A percentile compares a stretch with the other conserved stretches of the same genome.
Conservation (phyloP, 257 asterid species). For the Ehretia macrophylla region DNA sequence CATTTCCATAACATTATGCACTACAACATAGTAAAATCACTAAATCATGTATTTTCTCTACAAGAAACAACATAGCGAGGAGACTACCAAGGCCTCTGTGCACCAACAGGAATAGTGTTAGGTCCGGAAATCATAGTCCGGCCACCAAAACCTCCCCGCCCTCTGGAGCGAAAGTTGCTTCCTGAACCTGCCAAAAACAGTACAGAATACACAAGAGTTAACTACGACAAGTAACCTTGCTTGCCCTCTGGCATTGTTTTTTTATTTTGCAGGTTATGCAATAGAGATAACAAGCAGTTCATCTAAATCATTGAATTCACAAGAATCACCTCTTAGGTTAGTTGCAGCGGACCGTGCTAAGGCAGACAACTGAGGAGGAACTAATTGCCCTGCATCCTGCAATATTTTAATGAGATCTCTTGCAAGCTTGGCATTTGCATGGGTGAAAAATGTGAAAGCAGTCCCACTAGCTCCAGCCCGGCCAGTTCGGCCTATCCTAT, state of each 20-base stretch:
- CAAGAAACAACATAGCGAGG: neutral
- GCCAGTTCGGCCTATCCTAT: slow-evolving; percentile 93
- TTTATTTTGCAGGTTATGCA: no score
- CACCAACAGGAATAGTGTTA: slow-evolving; percentile 54
- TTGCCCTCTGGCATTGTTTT: no score
- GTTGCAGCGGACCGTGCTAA: slow-evolving; percentile 43
- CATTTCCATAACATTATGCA: no score
- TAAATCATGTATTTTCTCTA: no score
- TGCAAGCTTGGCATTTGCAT: slow-evolving; percentile 59
- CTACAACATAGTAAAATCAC: no score
- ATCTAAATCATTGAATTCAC: neutral
- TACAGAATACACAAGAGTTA: neutral
- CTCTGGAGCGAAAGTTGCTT: slow-evolving; percentile 64
- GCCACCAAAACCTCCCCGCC: slow-evolving; percentile 76
- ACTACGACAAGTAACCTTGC: neutral
- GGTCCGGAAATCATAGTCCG: slow-evolving; percentile 56
- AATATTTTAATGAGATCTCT: slow-evolving; percentile 69
- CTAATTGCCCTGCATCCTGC: slow-evolving; percentile 77
- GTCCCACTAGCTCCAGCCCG: slow-evolving; percentile 93
- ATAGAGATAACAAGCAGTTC: neutral
- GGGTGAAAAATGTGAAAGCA: slow-evolving; percentile 78
- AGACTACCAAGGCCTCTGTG: slow-evolving; percentile 55
- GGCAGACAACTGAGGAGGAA: slow-evolving; percentile 75
- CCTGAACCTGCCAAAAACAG: slow-evolving; percentile 52
- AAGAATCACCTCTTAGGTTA: slow-evolving; percentile 46